These are phyloP conservation scores for Mycena metata DNA, from an alignment of 768 basidiomycete species.

Conservation along the genomic window DNA sequence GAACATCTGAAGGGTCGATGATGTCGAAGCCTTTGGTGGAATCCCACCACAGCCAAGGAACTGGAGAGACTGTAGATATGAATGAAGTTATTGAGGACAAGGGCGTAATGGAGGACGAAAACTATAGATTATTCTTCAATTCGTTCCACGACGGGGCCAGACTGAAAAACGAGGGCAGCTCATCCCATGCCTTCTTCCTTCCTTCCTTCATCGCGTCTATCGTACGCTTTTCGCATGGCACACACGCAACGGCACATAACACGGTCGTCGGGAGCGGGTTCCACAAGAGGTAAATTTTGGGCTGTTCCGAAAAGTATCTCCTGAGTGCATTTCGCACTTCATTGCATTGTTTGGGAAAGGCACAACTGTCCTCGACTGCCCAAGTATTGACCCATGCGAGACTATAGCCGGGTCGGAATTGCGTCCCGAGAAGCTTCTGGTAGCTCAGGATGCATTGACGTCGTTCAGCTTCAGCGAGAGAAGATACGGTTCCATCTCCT, in stretches of 20 bases:
- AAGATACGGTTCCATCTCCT: not conserved
- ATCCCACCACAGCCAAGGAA: too few species aligned
- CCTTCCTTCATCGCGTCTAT: not conserved
- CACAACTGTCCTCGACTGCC: not conserved
- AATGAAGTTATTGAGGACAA: too few species aligned
- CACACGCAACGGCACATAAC: too few species aligned
- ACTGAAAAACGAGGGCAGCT: slow-evolving; percentile 20
- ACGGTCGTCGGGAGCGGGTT: too few species aligned
- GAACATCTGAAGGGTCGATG: too few species aligned
- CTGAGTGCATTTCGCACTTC: too few species aligned
- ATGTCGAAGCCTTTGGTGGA: too few species aligned
- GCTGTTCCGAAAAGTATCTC: too few species aligned
- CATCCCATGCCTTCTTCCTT: slow-evolving; percentile 18
- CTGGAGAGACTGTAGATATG: too few species aligned
- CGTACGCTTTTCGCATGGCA: not conserved
- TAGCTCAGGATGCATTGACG: not conserved
- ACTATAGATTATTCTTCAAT: not conserved
- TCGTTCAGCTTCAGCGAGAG: not conserved
- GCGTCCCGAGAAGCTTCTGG: not conserved
- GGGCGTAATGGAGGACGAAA: too few species aligned
- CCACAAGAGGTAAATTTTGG: too few species aligned
- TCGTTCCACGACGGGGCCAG: slow-evolving; percentile 27
- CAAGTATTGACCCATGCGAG: not conserved
- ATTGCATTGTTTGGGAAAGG: not conserved
- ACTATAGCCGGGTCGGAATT: not conserved